Conservation (phyloP, 331 rosid species). For the Acacia pycnantha region DNA sequence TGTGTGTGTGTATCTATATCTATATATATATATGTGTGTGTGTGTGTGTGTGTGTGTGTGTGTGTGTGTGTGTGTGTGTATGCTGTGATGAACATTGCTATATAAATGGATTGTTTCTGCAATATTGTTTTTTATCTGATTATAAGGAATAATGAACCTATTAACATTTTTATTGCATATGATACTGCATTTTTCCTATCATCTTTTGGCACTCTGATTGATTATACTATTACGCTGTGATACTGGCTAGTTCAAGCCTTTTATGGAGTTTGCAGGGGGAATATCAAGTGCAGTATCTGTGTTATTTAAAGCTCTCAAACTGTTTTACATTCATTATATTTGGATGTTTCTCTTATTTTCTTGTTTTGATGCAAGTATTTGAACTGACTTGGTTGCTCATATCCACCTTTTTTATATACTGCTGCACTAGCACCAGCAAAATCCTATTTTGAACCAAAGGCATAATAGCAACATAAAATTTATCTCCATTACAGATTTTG, state of each 20-base stretch:
- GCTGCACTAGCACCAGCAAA: not conserved
- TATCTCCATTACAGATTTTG: conserved; percentile 61
- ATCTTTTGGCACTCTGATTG: not conserved
- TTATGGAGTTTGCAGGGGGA: not conserved
- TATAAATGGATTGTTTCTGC: not conserved
- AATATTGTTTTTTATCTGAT: not conserved
- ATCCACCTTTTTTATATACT: conserved; percentile 2
- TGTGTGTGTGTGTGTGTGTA: too few species aligned
- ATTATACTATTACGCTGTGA: not conserved
- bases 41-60: too few species aligned
- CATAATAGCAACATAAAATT: not conserved
- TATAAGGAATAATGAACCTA: not conserved
- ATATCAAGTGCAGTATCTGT: not conserved
- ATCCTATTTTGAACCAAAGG: not conserved
- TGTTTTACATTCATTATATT: not conserved
- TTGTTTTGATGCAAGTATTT: not conserved
- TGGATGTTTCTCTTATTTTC: not conserved
- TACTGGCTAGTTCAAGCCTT: not conserved
- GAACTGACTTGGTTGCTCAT: not conserved
- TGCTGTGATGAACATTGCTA: not conserved
- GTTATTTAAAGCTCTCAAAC: not conserved
- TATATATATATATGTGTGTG: not conserved
- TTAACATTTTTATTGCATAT: not conserved
- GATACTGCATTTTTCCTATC: not conserved
- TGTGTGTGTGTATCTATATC: too few species aligned